Evolutionary conservation across 768 basidiomycete genomes (phyloP).

Genomic region (Phylloporus sp.): DNA sequence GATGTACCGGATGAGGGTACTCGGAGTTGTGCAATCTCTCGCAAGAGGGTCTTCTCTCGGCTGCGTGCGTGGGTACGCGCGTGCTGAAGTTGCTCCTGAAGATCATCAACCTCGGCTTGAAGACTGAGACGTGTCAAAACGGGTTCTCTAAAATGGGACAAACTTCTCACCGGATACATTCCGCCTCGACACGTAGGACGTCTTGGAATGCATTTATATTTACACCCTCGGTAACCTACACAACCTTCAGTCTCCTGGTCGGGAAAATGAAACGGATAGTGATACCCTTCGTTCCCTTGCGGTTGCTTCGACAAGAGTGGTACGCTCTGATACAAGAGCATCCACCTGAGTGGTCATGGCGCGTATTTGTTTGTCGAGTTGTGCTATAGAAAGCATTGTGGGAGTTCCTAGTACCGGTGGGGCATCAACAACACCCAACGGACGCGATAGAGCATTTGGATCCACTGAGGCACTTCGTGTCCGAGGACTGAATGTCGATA

Average conservation of each 20-base stretch:
- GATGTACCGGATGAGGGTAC: constrained; percentile 1
- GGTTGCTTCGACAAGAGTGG: constrained; percentile 23
- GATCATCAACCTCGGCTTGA: constrained; percentile 24
- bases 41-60: constrained; percentile 34
- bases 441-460: constrained; percentile 11
- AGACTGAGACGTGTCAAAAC: constrained; percentile 23
- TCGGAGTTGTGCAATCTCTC: constrained; percentile 26
- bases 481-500: constrained; percentile 7
- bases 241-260: not conserved
- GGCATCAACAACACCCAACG: not conserved
- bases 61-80: constrained; percentile 18
- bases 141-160: not conserved
- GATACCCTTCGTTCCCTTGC: constrained; percentile 23
- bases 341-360: constrained; percentile 34
- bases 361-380: constrained; percentile 37
- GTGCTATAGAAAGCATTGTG: constrained; percentile 19
- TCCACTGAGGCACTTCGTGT: constrained; percentile 23
- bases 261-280: not conserved
- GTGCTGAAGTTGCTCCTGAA: constrained; percentile 31
- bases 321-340: constrained; percentile 36
- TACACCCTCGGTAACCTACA: constrained; percentile 15
- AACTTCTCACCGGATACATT: constrained; percentile 34
- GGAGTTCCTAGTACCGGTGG: not conserved
- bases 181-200: constrained; percentile 30
- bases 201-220: constrained; percentile 20